phyloP scores from a whole-genome alignment of 2,329 filamentous ascomycete genomes.

The Aspergillus clavatus region DNA sequence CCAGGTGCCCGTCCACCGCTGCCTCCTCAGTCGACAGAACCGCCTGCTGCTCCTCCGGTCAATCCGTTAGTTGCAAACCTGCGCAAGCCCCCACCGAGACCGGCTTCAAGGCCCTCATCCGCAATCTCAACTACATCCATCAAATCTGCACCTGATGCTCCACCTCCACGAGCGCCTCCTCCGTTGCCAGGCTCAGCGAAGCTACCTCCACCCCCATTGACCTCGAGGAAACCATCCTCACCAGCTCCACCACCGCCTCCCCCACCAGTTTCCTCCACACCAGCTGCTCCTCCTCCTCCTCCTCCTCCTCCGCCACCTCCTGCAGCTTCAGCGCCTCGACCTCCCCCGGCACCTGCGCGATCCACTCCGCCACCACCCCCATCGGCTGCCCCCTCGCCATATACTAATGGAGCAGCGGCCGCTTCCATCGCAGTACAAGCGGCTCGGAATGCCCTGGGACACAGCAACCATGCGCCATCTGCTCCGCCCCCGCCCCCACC shows the following conservation, averaged over 20 bases:
- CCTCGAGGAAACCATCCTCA: slow-evolving; percentile 54
- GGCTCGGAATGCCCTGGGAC: slow-evolving; percentile 54
- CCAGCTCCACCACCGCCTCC: slow-evolving; percentile 43
- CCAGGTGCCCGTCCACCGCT: slow-evolving; percentile 51
- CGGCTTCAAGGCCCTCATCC: slow-evolving; percentile 54
- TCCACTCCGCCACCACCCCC: slow-evolving; percentile 41
- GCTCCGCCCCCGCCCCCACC: slow-evolving; percentile 40
- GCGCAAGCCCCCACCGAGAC: slow-evolving; percentile 52
- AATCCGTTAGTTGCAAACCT: slow-evolving; percentile 53
- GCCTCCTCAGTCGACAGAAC: slow-evolving; percentile 46
- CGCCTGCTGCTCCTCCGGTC: slow-evolving; percentile 47
- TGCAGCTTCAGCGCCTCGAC: slow-evolving; percentile 24
- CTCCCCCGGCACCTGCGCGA: slow-evolving; percentile 39
- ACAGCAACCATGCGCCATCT: slow-evolving; percentile 39
- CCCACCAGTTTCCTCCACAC: slow-evolving; percentile 40
- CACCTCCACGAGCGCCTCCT: slow-evolving; percentile 60
- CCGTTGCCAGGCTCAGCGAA: slow-evolving; percentile 49
- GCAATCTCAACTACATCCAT: slow-evolving; percentile 55
- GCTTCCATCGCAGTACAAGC: slow-evolving; percentile 55
- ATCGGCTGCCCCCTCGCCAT: slow-evolving; percentile 23
- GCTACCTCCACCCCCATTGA: slow-evolving; percentile 54
- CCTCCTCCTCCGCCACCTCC: slow-evolving; percentile 40
- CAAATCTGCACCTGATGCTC: slow-evolving; percentile 44
- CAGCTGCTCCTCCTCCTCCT: slow-evolving; percentile 41
- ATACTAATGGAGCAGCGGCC: slow-evolving; percentile 37